Evolutionary conservation across 352 stramenopile species (phyloP).

Genomic region (Phytophthora quininea): DNA sequence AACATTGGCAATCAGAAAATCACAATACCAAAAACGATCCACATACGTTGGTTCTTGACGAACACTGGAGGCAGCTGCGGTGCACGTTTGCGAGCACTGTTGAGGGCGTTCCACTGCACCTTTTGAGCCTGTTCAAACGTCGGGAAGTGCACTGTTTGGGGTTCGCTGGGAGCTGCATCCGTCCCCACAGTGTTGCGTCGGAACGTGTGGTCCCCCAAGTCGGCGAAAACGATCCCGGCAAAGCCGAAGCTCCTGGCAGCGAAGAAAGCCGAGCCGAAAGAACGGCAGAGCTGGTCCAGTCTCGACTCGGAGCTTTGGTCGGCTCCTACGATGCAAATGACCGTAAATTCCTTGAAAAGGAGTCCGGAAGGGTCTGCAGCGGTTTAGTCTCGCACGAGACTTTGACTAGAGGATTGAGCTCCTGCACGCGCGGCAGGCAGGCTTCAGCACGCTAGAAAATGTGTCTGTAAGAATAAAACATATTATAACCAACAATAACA

Average conservation of each 20-base stretch:
- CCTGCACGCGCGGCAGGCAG: constrained; percentile 86
- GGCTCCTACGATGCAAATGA: constrained; percentile 77
- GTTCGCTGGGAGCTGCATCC: constrained; percentile 36
- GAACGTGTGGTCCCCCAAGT: constrained; percentile 75
- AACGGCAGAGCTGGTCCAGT: constrained; percentile 65
- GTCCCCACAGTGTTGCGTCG: constrained; percentile 48
- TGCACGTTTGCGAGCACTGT: constrained; percentile 72
- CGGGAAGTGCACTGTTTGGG: constrained; percentile 58
- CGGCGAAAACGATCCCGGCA: constrained; percentile 77
- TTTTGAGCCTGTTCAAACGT: constrained; percentile 56
- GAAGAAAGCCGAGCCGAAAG: constrained; percentile 70
- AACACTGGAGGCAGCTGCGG: constrained; percentile 80
- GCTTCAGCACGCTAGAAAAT: constrained; percentile 66
- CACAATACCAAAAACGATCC: background rate
- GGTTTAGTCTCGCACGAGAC: constrained; percentile 82
- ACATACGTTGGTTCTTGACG: constrained; percentile 78
- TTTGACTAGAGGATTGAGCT: constrained; percentile 94
- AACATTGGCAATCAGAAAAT: background rate
- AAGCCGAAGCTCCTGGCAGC: constrained; percentile 79
- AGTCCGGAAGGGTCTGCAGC: constrained; percentile 56
- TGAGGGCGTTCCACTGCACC: constrained; percentile 65
- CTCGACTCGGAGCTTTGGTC: constrained; percentile 52
- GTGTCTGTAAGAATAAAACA: too few relatives aligned
- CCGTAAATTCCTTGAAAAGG: constrained; percentile 89
- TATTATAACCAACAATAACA: constrained; percentile 13